These are phyloP conservation scores for Cutaneotrichosporon mucoides DNA, from an alignment of 1,284 basidiomycete genomes.

Conservation along the genomic window DNA sequence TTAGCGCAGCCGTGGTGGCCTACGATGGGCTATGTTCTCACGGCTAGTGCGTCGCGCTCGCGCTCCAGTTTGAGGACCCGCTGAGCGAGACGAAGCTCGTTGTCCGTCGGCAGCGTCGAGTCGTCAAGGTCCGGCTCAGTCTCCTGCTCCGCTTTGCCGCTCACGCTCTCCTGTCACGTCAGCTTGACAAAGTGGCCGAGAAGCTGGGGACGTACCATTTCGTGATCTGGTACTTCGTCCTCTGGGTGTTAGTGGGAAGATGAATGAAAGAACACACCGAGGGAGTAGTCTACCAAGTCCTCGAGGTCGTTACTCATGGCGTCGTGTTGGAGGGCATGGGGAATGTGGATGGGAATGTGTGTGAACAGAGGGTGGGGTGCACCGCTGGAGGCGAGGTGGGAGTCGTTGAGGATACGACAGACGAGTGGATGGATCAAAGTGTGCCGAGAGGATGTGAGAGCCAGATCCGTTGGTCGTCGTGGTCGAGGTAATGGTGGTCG, in stretches of 20 bases:
- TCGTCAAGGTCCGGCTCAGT: constrained; percentile 2
- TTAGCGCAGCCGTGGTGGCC: no score
- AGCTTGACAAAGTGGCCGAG: not conserved
- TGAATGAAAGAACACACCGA: constrained; percentile 7
- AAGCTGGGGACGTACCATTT: constrained; percentile 19
- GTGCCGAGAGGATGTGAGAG: no score
- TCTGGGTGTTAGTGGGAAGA: constrained; percentile 2
- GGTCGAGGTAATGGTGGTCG: no score
- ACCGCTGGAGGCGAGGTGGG: not conserved
- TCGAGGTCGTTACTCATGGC: constrained; percentile 13
- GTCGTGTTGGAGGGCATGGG: not conserved
- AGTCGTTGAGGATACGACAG: no score
- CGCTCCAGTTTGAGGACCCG: constrained; percentile 33
- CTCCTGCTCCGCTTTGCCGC: constrained; percentile 7
- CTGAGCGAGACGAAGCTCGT: constrained; percentile 31
- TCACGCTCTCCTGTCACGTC: constrained; percentile 9
- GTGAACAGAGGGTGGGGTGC: no score
- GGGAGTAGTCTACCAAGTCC: constrained; percentile 13
- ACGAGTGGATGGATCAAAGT: no score
- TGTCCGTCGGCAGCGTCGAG: constrained; percentile 21
- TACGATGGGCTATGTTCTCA: no score
- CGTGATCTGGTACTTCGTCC: constrained; percentile 15
- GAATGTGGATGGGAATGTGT: not conserved
- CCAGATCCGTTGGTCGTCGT: no score
- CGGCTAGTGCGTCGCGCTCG: constrained; percentile 31